phyloP scores from a whole-genome alignment of 345 rosid species.

The Brassica juncea region DNA sequence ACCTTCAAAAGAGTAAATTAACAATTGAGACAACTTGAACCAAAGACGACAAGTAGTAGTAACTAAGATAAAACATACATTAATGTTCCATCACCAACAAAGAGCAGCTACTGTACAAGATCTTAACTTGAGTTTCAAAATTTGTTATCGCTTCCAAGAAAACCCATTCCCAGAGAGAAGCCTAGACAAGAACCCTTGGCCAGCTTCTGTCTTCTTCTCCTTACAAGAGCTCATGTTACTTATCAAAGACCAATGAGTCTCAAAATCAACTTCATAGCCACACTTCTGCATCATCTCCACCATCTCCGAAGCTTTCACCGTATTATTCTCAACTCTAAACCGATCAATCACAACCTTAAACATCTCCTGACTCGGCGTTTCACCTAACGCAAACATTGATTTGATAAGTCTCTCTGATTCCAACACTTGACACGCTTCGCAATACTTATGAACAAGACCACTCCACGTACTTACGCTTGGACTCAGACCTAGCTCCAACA shows the following conservation, averaged over 20 bases:
- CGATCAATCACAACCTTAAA: constrained; percentile 51
- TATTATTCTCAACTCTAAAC: constrained; percentile 55
- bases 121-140: constrained; percentile 10
- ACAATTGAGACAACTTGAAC: constrained; percentile 18
- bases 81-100: constrained; percentile 15
- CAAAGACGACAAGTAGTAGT: background rate
- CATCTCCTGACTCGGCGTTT: constrained; percentile 61
- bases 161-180: constrained; percentile 75
- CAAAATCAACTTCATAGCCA: constrained; percentile 68
- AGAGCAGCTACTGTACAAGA: constrained; percentile 18
- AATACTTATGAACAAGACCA: constrained; percentile 44
- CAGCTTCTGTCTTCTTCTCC: constrained; percentile 37
- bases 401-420: constrained; percentile 61
- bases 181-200: constrained; percentile 66
- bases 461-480: constrained; percentile 58
- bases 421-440: constrained; percentile 44
- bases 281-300: constrained; percentile 61
- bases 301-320: constrained; percentile 58
- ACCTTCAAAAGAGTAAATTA: constrained; percentile 16
- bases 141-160: constrained; percentile 33
- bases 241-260: constrained; percentile 79
- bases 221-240: constrained; percentile 55
- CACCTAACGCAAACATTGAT: constrained; percentile 50
- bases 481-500: constrained; percentile 54
- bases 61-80: background rate